These are phyloP conservation scores for Botrytis fragariae DNA, from an alignment of 2,329 filamentous ascomycete species.

Conservation along the genomic window DNA sequence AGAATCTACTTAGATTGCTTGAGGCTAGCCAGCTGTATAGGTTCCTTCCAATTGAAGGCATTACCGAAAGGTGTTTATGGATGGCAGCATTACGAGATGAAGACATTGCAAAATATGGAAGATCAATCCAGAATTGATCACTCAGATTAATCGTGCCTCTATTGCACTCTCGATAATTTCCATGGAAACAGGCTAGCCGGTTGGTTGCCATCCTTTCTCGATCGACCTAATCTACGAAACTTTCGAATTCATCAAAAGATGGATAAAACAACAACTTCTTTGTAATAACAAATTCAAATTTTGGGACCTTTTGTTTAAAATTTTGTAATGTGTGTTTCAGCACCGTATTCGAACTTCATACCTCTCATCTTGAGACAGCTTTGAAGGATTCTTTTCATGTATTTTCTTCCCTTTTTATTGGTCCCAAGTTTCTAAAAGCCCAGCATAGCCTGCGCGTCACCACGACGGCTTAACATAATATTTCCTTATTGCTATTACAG, in stretches of 20 bases:
- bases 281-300: slow-evolving; percentile 20
- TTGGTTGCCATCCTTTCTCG: background rate
- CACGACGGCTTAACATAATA: slow-evolving; percentile 12
- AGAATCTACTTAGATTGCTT: slow-evolving; percentile 73
- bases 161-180: background rate
- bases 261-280: slow-evolving; percentile 14
- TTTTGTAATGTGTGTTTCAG: slow-evolving; percentile 19
- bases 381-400: slow-evolving; percentile 20
- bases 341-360: slow-evolving; percentile 19
- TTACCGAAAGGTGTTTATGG: slow-evolving; percentile 82
- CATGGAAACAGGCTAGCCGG: background rate
- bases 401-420: slow-evolving; percentile 11
- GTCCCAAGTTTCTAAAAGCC: background rate
- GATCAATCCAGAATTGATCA: slow-evolving; percentile 35
- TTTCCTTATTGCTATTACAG: background rate
- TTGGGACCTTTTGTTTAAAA: slow-evolving; percentile 22
- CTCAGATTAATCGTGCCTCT: background rate
- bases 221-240: background rate
- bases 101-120: slow-evolving; percentile 58
- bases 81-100: slow-evolving; percentile 72
- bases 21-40: slow-evolving; percentile 74
- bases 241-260: slow-evolving; percentile 12
- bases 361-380: slow-evolving; percentile 19
- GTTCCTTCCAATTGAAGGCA: slow-evolving; percentile 72
- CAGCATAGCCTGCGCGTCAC: slow-evolving; percentile 10